Evolutionary conservation across 176 grass and related monocot genomes (phyloP).

Genomic region (Ampelocalamus luodianensis): DNA sequence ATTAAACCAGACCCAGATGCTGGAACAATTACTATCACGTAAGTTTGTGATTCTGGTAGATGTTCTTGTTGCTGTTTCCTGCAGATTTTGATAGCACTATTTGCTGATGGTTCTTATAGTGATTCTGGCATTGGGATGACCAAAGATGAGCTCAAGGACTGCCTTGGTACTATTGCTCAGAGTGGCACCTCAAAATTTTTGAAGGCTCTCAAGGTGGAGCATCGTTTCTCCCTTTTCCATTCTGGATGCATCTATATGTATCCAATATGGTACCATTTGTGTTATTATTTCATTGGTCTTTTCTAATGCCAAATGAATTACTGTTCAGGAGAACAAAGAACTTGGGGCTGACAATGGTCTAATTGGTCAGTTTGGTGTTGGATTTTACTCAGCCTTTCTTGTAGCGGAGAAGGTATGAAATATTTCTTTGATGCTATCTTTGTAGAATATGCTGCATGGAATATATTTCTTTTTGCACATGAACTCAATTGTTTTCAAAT

Average conservation of each 20-base stretch:
- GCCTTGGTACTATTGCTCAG: constrained; percentile 94
- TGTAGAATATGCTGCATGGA: constrained; percentile 4
- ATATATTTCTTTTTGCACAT: neutral
- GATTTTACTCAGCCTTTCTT: constrained; percentile 92
- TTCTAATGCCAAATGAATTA: constrained; percentile 27
- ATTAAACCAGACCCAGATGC: constrained; percentile 77
- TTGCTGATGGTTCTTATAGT: constrained; percentile 13
- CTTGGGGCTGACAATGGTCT: constrained; percentile 74
- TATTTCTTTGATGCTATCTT: constrained; percentile 8
- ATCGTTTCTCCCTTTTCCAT: neutral
- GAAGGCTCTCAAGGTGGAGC: constrained; percentile 69
- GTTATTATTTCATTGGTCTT: constrained; percentile 15
- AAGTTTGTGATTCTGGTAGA: constrained; percentile 26
- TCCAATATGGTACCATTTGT: neutral
- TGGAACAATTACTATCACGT: constrained; percentile 82
- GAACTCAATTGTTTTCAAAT: neutral
- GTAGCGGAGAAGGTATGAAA: constrained; percentile 65
- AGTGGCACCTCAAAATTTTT: constrained; percentile 97
- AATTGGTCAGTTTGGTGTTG: constrained; percentile 93
- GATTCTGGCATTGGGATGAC: constrained; percentile 94
- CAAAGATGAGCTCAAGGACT: constrained; percentile 92
- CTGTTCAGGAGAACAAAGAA: constrained; percentile 78
- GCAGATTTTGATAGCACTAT: neutral
- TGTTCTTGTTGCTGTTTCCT: neutral
- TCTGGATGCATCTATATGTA: neutral